Conservation (phyloP, 208 protist species). For the Novymonas esmeraldas region DNA sequence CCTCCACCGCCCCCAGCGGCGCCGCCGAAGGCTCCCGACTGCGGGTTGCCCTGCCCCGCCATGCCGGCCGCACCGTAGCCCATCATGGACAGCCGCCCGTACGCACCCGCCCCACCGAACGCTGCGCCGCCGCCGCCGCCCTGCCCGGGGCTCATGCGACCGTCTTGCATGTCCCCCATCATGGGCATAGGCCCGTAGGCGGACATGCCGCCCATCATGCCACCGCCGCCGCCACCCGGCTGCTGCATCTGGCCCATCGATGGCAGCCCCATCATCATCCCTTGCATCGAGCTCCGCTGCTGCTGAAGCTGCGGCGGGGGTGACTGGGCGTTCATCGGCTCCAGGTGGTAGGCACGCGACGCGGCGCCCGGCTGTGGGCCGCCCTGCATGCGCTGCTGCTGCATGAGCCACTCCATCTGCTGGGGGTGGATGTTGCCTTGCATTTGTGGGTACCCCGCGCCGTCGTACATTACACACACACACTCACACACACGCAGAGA, state of each 20-base stretch:
- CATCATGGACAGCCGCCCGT: not conserved
- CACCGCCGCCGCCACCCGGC: too few species aligned
- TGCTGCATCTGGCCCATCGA: too few species aligned
- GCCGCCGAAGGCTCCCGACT: not conserved
- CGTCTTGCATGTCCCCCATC: slow-evolving; percentile 13
- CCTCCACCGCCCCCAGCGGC: not conserved
- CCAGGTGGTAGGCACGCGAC: slow-evolving; percentile 32
- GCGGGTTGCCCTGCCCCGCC: not conserved
- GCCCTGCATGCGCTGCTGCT: slow-evolving; percentile 24
- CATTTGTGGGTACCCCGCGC: slow-evolving; percentile 17
- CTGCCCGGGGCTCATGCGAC: not conserved
- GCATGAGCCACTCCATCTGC: slow-evolving; percentile 32
- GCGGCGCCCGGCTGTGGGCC: not conserved
- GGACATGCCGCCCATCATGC: slow-evolving; percentile 15
- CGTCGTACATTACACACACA: not conserved
- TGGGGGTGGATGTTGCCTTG: slow-evolving; percentile 16
- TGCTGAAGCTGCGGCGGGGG: slow-evolving; percentile 7
- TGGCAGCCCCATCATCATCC: slow-evolving; percentile 24
- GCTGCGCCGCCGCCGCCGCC: not conserved
- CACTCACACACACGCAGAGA: not conserved
- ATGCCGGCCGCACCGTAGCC: slow-evolving; percentile 7
- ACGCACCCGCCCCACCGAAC: not conserved
- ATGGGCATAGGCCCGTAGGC: slow-evolving; percentile 6
- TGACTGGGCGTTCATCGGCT: slow-evolving; percentile 33
- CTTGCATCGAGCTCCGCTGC: not conserved